phyloP scores from a whole-genome alignment of 495 filamentous ascomycete genomes.

The Xylaria longipes region DNA sequence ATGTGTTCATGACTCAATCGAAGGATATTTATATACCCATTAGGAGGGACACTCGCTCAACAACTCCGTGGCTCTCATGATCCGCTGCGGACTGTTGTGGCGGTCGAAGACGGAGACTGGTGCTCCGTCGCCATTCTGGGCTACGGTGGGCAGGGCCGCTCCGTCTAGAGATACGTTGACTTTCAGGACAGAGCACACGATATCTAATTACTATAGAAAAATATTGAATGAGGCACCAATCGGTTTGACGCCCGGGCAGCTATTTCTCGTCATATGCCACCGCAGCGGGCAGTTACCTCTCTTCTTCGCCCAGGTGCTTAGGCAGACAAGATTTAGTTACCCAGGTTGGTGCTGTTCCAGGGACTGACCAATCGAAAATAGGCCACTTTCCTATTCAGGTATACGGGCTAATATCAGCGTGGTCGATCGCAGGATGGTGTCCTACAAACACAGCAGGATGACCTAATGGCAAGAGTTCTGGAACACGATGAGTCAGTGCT shows the following conservation, averaged over 20 bases:
- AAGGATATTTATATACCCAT: neutral
- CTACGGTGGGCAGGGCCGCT: neutral
- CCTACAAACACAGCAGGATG: neutral
- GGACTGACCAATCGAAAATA: neutral
- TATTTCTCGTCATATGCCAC: neutral
- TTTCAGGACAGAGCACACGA: neutral
- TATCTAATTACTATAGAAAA: neutral
- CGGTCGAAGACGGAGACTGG: constrained; percentile 7
- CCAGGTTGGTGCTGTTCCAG: neutral
- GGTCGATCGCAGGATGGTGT: neutral
- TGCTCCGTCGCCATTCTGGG: constrained; percentile 14
- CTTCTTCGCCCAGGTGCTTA: neutral
- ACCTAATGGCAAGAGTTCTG: too few relatives aligned
- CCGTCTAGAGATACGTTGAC: neutral
- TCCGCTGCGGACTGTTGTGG: neutral
- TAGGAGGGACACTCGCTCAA: neutral
- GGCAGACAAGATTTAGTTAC: neutral
- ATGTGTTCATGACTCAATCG: neutral
- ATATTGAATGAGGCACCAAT: neutral
- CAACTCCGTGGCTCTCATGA: neutral
- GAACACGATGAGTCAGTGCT: neutral
- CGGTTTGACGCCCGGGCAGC: neutral
- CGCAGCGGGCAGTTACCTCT: neutral
- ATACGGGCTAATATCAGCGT: neutral
- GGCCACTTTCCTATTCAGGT: neutral